Evolutionary conservation across 441 rosid species (phyloP).

Genomic region (Adansonia rubrostipa): DNA sequence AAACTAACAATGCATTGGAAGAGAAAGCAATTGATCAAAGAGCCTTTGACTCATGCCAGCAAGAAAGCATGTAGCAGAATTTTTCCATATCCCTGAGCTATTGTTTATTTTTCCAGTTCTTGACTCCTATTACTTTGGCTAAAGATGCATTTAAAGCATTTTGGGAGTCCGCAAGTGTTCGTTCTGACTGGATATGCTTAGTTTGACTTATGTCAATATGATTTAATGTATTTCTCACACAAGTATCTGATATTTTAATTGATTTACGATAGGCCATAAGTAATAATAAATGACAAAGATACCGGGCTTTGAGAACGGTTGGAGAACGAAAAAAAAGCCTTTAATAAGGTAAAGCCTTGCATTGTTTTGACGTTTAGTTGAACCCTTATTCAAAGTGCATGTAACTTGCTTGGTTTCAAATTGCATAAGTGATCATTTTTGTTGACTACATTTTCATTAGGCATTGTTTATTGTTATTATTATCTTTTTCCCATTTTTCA

Average conservation of each 20-base stretch:
- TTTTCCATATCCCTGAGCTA: constrained; percentile 25
- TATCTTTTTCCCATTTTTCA: constrained; percentile 32
- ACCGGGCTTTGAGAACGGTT: constrained; percentile 70
- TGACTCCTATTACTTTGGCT: constrained; percentile 38
- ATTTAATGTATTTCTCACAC: neutral
- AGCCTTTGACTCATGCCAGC: constrained; percentile 53
- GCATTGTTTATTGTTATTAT: constrained; percentile 15
- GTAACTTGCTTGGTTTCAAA: constrained; percentile 26
- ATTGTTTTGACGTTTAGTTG: constrained; percentile 13
- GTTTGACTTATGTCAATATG: constrained; percentile 6
- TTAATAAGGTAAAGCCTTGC: constrained; percentile 57
- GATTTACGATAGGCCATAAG: constrained; percentile 56
- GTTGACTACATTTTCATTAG: neutral
- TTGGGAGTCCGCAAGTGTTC: constrained; percentile 63
- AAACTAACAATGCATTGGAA: constrained; percentile 45
- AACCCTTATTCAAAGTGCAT: constrained; percentile 4
- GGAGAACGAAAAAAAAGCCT: constrained; percentile 79
- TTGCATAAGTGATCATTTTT: neutral
- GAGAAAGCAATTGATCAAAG: constrained; percentile 61
- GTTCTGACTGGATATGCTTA: constrained; percentile 70
- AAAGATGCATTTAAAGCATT: constrained; percentile 63
- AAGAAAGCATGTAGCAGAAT: constrained; percentile 56
- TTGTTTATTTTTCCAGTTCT: constrained; percentile 30
- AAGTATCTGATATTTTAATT: constrained; percentile 36
- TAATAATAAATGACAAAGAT: constrained; percentile 71